Evolutionary conservation across 179 eudicot genomes (phyloP).

Genomic region (Patellifolia procumbens): DNA sequence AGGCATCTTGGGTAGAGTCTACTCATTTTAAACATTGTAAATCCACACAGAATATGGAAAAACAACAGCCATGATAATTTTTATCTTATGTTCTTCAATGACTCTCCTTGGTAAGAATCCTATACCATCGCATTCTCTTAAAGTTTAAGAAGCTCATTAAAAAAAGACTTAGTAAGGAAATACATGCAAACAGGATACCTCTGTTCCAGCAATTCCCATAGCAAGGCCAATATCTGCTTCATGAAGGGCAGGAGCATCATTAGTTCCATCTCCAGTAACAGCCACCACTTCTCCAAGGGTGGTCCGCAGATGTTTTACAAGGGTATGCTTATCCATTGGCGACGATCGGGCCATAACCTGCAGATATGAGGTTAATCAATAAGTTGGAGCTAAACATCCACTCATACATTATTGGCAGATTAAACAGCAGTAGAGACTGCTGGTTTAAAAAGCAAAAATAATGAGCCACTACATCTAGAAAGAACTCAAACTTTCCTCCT

Average conservation of each 20-base stretch:
- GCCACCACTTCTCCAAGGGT: slow-evolving; percentile 95
- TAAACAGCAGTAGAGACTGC: not conserved
- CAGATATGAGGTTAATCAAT: not conserved
- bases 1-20: not conserved
- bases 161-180: not conserved
- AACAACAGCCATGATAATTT: not conserved
- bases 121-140: not conserved
- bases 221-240: slow-evolving; percentile 99
- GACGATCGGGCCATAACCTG: slow-evolving; percentile 97
- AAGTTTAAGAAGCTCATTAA: not conserved
- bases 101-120: not conserved
- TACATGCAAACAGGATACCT: slow-evolving; percentile 42
- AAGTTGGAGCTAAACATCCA: not conserved
- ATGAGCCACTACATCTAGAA: not conserved
- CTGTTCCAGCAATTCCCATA: slow-evolving; percentile 97
- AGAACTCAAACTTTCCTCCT: not conserved
- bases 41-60: not conserved
- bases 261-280: slow-evolving; percentile 98
- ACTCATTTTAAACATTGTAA: not conserved
- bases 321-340: slow-evolving; percentile 87
- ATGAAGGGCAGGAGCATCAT: slow-evolving; percentile 98
- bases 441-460: not conserved
- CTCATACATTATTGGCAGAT: not conserved
- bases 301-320: slow-evolving; percentile 84
- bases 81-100: not conserved